Base-by-base conservation (phyloP, 305 asterid genomes). In the Fraxinus xanthoxyloides region DNA sequence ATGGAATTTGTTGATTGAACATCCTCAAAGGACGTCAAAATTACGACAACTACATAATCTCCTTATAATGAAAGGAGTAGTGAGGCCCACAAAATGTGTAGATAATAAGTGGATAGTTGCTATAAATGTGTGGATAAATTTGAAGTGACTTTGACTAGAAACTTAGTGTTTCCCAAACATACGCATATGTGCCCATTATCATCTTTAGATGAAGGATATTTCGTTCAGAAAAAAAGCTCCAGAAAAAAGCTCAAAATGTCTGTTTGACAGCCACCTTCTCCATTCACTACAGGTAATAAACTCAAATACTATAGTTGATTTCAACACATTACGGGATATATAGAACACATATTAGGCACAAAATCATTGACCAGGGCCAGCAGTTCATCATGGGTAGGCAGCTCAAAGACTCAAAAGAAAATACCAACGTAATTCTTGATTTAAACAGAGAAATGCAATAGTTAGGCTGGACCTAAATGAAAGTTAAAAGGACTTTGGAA, bases 201-300 rank as follows among this genome's bases (percentile, higher is more conserved):
- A 48, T 48, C 59, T 48, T 48, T 5, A 48, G 59, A 15, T 48
- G 59, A 48, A 48, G 19, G 69, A 59, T 23, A 61, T 61, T 21
- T 23, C 24, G 13, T 10, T 61, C 4, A 61, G 31, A 61, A 23
- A 59, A 56, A 61, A 61, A 21, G 69, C 30, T 10, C 51, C 51
- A 40, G 51, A 23, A 63, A 59, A 23, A 63, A 63, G 34, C 1
- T 23, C 6, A n/a, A 65, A 74, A 40, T n/a, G 72, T 59, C 40
- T 13, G 72, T 61, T 80, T 12, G 24, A 13, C 10, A 21, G 74
- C 59, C 46, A 75, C 77, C 21, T 23, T 75, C 34, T 75, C 31
- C 30, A 54, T 79, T 76, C 81, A 38, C 32, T 80, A 74, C 40
- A 83, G 78, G 74, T 67, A 77, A 54, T 30, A 85, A 24, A 78